Evolutionary conservation across 1,284 basidiomycete genomes (phyloP).

Genomic region (Xerocomus cyaneibrunnescens): DNA sequence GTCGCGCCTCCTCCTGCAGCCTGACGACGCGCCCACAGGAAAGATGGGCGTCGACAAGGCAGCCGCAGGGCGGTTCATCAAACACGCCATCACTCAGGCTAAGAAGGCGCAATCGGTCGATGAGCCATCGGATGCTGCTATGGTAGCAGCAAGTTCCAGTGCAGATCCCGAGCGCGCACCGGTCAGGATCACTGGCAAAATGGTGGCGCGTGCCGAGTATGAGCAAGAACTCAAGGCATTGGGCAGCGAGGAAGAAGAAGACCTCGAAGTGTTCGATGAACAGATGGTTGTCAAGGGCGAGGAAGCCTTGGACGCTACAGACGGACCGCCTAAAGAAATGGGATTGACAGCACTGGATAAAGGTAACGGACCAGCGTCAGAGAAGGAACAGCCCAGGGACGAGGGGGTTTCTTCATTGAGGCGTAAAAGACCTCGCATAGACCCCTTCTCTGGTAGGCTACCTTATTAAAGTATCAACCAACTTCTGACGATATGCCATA

Average conservation of each 20-base stretch:
- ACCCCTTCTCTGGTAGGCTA: slow-evolving; percentile 62
- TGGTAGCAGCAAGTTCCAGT: slow-evolving; percentile 11
- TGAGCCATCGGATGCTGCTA: slow-evolving; percentile 20
- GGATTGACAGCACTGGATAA: slow-evolving; percentile 35
- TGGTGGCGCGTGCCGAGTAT: slow-evolving; percentile 64
- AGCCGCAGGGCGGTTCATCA: slow-evolving; percentile 79
- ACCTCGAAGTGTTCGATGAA: slow-evolving; percentile 41
- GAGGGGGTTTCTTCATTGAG: slow-evolving; percentile 35
- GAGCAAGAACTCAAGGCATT: slow-evolving; percentile 51
- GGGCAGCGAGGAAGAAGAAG: slow-evolving; percentile 46
- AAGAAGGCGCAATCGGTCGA: slow-evolving; percentile 38
- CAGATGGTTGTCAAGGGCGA: slow-evolving; percentile 40
- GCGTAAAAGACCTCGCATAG: slow-evolving; percentile 52
- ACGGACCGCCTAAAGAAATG: slow-evolving; percentile 6
- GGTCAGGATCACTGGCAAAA: slow-evolving; percentile 63
- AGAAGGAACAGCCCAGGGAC: slow-evolving; percentile 15
- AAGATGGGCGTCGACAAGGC: slow-evolving; percentile 59
- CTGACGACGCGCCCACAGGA: slow-evolving; percentile 11
- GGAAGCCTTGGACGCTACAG: slow-evolving; percentile 10
- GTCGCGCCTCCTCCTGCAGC: neutral
- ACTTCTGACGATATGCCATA: slow-evolving; percentile 15
- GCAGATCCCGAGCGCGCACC: slow-evolving; percentile 39
- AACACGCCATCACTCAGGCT: slow-evolving; percentile 74
- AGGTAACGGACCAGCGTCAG: slow-evolving; percentile 41
- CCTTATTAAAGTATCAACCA: neutral